A percentile compares a stretch with the other conserved stretches of the same genome.
Conservation (phyloP, 352 stramenopile genomes). For the Pythium aristosporum region DNA sequence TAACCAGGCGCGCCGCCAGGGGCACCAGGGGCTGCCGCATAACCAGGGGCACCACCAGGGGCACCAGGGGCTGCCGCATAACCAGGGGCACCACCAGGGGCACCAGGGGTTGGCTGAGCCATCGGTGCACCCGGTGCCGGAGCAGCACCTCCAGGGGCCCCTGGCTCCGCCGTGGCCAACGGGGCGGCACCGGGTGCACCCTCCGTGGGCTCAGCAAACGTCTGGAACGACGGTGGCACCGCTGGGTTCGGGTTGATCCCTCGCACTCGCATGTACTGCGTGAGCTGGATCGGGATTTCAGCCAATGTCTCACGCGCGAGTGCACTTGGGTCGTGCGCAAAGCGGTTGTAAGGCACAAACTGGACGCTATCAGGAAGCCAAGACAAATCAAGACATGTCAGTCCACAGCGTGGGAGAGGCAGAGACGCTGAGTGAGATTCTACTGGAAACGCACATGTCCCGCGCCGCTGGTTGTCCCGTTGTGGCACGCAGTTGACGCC, state of each 20-base stretch:
- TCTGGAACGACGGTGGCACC: conserved; percentile 45
- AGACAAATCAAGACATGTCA: too few relatives aligned
- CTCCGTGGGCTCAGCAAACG: conserved; percentile 37
- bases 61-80: background rate
- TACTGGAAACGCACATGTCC: conserved; percentile 52
- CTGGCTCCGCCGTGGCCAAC: conserved; percentile 16
- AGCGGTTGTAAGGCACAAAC: conserved; percentile 63
- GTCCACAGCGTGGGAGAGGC: too few relatives aligned
- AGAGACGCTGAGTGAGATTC: too few relatives aligned
- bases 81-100: conserved; percentile 5
- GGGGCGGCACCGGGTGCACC: background rate
- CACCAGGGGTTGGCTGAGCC: background rate
- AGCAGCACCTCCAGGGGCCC: conserved; percentile 21
- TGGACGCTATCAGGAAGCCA: conserved; percentile 37
- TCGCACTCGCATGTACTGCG: conserved; percentile 74
- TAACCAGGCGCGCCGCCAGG: conserved; percentile 1
- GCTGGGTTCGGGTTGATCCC: conserved; percentile 50
- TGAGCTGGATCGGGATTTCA: conserved; percentile 74
- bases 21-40: conserved; percentile 5
- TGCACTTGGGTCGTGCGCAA: conserved; percentile 39
- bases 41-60: background rate
- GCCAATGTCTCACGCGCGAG: conserved; percentile 58
- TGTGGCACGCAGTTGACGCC: conserved; percentile 41
- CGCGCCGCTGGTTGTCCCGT: conserved; percentile 39
- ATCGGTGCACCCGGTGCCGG: background rate